Percentiles rank a stretch among this genome's conserved stretches.
These are phyloP conservation scores for Achaetomium macrosporum DNA, from an alignment of 2,329 filamentous ascomycete genomes.

Conservation along the genomic window DNA sequence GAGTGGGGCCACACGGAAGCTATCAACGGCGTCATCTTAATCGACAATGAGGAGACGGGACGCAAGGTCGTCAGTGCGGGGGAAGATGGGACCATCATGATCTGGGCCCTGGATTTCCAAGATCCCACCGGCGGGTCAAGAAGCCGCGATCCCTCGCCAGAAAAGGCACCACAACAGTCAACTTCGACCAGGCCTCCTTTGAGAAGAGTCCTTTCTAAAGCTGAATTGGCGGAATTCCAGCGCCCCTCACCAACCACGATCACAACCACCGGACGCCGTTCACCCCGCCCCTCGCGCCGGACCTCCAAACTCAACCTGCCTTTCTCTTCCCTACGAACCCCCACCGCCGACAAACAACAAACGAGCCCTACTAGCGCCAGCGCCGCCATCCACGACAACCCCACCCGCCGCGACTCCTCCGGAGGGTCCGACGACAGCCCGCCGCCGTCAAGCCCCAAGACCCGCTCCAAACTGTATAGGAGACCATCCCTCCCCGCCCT, in stretches of 20 bases:
- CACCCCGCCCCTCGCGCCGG: conserved; percentile 46
- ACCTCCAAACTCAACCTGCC: conserved; percentile 47
- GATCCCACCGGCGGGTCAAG: conserved; percentile 37
- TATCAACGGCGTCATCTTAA: conserved; percentile 74
- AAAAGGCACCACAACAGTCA: conserved; percentile 38
- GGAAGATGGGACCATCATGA: conserved; percentile 76
- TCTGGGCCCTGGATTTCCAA: conserved; percentile 58
- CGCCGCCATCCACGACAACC: conserved; percentile 26
- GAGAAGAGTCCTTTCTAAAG: conserved; percentile 77
- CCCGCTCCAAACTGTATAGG: conserved; percentile 38
- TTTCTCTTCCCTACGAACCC: conserved; percentile 33
- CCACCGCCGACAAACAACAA: conserved; percentile 35
- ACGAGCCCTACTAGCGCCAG: background rate
- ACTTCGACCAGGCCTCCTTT: conserved; percentile 64
- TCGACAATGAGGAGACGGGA: conserved; percentile 53
- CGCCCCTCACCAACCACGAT: conserved; percentile 36
- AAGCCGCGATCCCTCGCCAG: conserved; percentile 50
- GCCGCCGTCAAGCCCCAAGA: conserved; percentile 41
- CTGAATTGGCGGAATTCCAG: conserved; percentile 77
- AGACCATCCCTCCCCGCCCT: conserved; percentile 52
- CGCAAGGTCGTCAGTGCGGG: conserved; percentile 67
- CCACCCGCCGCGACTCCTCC: conserved; percentile 43
- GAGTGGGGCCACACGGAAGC: conserved; percentile 96
- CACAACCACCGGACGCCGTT: conserved; percentile 41
- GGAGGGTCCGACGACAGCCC: conserved; percentile 38